Evolutionary conservation across 2,329 filamentous ascomycete species (phyloP), one percentile per base, ranked within the genome.

Genomic region (Pseudocercospora pini-densiflorae): DNA sequence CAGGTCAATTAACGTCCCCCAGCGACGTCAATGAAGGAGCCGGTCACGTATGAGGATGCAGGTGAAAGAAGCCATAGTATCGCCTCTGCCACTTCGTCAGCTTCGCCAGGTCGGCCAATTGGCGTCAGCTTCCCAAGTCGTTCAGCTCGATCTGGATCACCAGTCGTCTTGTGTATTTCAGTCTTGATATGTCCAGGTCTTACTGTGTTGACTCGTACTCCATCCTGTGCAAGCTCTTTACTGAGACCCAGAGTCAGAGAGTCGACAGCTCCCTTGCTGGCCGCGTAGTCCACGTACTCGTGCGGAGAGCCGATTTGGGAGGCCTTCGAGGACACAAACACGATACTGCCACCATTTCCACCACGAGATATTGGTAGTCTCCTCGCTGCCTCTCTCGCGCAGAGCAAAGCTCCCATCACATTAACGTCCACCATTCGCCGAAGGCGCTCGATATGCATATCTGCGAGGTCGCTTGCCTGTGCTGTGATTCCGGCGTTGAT

Each of bases 281-380:
- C 73, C 23, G 73, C 73, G 51, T 75, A 75, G 54, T 75, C 73
- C 8, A 74, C 72, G 40, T 69, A 74, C 40, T 74, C 72, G 45
- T 71, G 54, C 51, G 73, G 67, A 16, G 70, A 67, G n/a, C 73
- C 73, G 12, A 75, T 62, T 19, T 70, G 69, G 9, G 72, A 67
- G 9, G 73, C 73, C 5, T 66, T 71, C 1, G 73, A 75, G 14
- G 72, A 75, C 3, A 75, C 67, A 24, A 75, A 66, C 3, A 75
- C 73, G 49, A 75, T 71, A 31, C 71, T 74, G 6, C 63, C 64
- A 6, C 59, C 64, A 10, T 45, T 36, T 7, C 65, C 63, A 24
- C 65, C 67, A 8, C 47, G 54, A 24, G 49, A 60, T 1, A 61
- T 64, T 9, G 70, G 68, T 16, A 75, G 62, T 5, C 73, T 68